Base-by-base conservation (phyloP, 768 basidiomycete species). In the Lactarius akahatsu region DNA sequence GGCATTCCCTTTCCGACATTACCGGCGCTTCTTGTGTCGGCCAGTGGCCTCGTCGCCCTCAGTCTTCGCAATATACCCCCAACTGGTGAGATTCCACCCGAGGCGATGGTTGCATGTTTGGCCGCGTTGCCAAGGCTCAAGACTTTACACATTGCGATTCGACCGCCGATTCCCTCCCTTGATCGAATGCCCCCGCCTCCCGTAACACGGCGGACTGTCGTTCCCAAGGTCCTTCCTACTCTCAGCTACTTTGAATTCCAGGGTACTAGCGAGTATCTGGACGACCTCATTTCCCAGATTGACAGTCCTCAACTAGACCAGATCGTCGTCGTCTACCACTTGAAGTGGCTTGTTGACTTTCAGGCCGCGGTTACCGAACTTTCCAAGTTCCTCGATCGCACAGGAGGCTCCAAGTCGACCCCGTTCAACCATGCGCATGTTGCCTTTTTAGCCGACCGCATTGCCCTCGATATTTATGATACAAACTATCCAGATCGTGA, bases 1-100 rank as follows among this genome's bases (percentile, higher is more conserved):
- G 88, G 89, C 89, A 89, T 75, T 75, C 71, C 76, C 75, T 74
- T 74, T 2, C 34, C 32, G 2, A 3, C 57, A 38, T 13, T 57
- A 7, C 18, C 16, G 20, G 18, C 15, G 13, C 30, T 63, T 16
- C 56, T 55, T 47, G 34, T 18, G 23, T 45, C 62, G 7, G 13
- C 55, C 11, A 45, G 6, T 5, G 13, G 36, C 32, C 43, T 63
- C 8, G 43, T 34, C 43, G 1, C 1, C 3, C 62, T 57, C 13
- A 2, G 1, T 8, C 41, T 63, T 45, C 2, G 1, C 7, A 3
- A 20, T 3, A 47, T 63, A 16, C 55, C 62, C 0, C 18, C 5
- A 13, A 34, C 62, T 4, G 55, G 56, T 5, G 57, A 63, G 32
- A 28, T 57, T 28, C 18, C 55, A 38, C 56, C 62, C 23, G 41